Evolutionary conservation across 257 asterid genomes (phyloP).

Genomic region (Hygrophila difformis): DNA sequence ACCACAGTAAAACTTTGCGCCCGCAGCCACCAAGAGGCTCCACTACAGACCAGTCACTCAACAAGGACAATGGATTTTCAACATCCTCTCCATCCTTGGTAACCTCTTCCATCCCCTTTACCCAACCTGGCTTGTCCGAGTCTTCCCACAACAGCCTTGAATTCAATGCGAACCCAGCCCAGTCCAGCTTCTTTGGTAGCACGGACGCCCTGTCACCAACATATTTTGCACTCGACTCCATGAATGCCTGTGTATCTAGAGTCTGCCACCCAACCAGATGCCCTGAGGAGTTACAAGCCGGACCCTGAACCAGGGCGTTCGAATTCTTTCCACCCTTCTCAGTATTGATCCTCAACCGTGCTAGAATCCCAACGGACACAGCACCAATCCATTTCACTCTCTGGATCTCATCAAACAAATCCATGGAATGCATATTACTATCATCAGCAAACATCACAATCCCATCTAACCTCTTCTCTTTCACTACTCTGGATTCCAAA

Average conservation of each 20-base stretch:
- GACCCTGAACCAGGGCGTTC: constrained; percentile 77
- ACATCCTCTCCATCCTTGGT: constrained; percentile 41
- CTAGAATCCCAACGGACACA: constrained; percentile 76
- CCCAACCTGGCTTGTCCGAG: constrained; percentile 71
- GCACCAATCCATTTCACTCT: constrained; percentile 87
- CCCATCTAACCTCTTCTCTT: constrained; percentile 74
- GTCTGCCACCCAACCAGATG: constrained; percentile 85
- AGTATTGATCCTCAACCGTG: constrained; percentile 50
- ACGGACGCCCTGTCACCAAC: constrained; percentile 83
- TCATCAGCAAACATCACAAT: constrained; percentile 91
- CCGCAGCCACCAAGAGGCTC: constrained; percentile 99
- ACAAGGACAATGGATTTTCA: constrained; percentile 63
- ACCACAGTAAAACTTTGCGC: constrained; percentile 79
- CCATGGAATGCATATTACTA: constrained; percentile 91
- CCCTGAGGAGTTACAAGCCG: constrained; percentile 76
- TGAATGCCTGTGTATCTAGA: constrained; percentile 35
- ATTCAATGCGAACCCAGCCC: constrained; percentile 87
- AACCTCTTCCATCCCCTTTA: constrained; percentile 56
- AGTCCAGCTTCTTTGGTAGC: constrained; percentile 83
- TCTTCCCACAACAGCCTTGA: constrained; percentile 83
- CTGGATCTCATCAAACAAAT: constrained; percentile 91
- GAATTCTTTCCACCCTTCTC: constrained; percentile 40
- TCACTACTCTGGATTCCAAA: constrained; percentile 47
- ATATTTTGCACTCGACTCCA: constrained; percentile 58
- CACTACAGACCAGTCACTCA: constrained; percentile 64